Evolutionary conservation across 169 alveolate genomes (phyloP), one percentile per base, ranked within the genome.

Genomic region (Plasmodium sp.): DNA sequence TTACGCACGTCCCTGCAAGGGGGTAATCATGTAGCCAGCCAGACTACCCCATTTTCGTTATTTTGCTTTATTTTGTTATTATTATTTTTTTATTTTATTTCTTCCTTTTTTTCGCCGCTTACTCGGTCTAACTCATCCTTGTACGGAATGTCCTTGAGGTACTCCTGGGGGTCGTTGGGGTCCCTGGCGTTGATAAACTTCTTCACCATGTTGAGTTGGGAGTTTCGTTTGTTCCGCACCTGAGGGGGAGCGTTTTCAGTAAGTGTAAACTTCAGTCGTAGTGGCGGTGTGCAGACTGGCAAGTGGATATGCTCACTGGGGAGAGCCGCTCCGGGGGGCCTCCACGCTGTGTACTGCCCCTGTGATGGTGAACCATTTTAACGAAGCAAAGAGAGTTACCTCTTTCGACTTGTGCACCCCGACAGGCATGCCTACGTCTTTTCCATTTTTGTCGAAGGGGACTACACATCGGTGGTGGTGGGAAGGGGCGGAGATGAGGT

Each of bases 101-200:
- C 36, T 48, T 34, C 33, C 18, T 58, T 84, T 84, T 58, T 27
- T 58, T 67, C 7, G 10, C 27, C 39, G 3, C 77, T 54, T 67
- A 91, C 95, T 72, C 92, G 83, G 62, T 91, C 95, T 58, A 91
- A 56, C 27, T 91, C 95, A 5, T 91, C 95, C 71, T 91, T 91
- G 33, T 91, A 91, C 33, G 95, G 95, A 71, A 91, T 91, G 34
- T 91, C 95, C 39, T 91, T 91, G 39, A 91, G 83, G 43, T 91
- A 74, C 36, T 81, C 92, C 75, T 91, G 95, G 16, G 95, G 95
- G 18, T 91, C 95, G 43, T 31, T 62, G 5, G 95, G 95, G 43
- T 81, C 95, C 72, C 95, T 81, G 4, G 92, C 92, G 48, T 71
- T 9, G 34, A 56, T 73, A 71, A 91, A 81, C 45, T 91, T 91